A percentile compares a stretch with the other conserved stretches of the same genome.
These are phyloP conservation scores for Vittaforma corneae DNA, from an alignment of 371 early-diverging fungal genomes.

Conservation along the genomic window DNA sequence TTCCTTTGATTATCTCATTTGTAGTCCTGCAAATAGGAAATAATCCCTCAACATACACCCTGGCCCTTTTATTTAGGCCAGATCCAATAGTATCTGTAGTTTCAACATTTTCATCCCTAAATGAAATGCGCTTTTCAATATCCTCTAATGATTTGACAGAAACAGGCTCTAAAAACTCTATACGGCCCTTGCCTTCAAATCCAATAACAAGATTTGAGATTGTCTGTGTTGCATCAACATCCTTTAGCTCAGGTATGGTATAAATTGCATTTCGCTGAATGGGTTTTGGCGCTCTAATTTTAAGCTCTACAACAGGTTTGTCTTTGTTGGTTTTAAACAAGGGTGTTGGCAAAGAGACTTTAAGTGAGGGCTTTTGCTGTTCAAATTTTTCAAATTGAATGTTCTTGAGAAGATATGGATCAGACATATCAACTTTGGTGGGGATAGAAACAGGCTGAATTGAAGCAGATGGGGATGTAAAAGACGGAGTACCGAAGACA, in stretches of 20 bases:
- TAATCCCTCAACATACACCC: slow-evolving; percentile 35
- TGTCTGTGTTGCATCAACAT: slow-evolving; percentile 14
- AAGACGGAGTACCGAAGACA: too few relatives aligned
- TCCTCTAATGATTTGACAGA: slow-evolving; percentile 9
- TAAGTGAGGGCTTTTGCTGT: slow-evolving; percentile 16
- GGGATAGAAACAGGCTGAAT: not conserved
- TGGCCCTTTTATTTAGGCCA: slow-evolving; percentile 40
- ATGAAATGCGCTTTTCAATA: slow-evolving; percentile 26
- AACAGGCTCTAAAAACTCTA: slow-evolving; percentile 43
- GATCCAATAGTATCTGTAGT: slow-evolving; percentile 31
- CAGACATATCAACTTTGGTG: slow-evolving; percentile 13
- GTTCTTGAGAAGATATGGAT: slow-evolving; percentile 41
- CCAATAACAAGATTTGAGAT: slow-evolving; percentile 31
- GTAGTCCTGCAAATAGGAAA: slow-evolving; percentile 19
- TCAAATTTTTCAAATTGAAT: slow-evolving; percentile 40
- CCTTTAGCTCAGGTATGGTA: slow-evolving; percentile 39
- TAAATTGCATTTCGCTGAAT: slow-evolving; percentile 14
- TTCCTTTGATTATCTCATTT: slow-evolving; percentile 12
- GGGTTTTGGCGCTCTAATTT: slow-evolving; percentile 25
- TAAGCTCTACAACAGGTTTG: not conserved
- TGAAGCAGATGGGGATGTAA: not conserved
- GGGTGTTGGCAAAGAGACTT: slow-evolving; percentile 6
- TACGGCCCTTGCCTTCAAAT: slow-evolving; percentile 39
- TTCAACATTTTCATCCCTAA: slow-evolving; percentile 18
- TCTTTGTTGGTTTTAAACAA: not conserved